Conservation (phyloP, 257 asterid genomes). For the Solanum commersonii region DNA sequence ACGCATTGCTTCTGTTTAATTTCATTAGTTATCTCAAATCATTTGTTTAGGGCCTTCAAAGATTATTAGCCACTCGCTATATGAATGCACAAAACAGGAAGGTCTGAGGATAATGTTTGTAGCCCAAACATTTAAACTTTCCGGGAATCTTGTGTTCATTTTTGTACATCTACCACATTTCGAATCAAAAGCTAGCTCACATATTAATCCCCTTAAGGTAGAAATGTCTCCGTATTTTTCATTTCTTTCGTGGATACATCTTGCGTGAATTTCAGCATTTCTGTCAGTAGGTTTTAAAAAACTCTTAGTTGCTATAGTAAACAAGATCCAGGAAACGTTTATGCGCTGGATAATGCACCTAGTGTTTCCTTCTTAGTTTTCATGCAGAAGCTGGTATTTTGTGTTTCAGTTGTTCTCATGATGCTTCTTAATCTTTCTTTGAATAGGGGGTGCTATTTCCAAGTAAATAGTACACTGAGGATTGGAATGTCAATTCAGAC, state of each 20-base stretch:
- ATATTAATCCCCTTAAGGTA: not conserved
- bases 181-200: not conserved
- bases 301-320: not conserved
- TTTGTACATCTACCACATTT: not conserved
- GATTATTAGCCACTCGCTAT: not conserved
- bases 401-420: not conserved
- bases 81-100: not conserved
- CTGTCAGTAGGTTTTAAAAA: not conserved
- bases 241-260: not conserved
- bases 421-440: conserved; percentile 11
- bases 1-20: not conserved
- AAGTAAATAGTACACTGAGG: conserved; percentile 38
- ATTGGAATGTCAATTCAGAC: conserved; percentile 51
- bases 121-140: not conserved
- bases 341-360: not conserved
- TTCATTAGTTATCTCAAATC: not conserved
- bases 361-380: not conserved
- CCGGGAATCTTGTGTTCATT: not conserved
- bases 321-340: not conserved
- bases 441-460: conserved; percentile 82
- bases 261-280: not conserved
- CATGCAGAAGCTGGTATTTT: not conserved
- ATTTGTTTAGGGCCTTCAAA: not conserved
- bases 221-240: not conserved
- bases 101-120: not conserved